Conservation (phyloP, 73 alveolate genomes). For the Paramecium biaurelia region DNA sequence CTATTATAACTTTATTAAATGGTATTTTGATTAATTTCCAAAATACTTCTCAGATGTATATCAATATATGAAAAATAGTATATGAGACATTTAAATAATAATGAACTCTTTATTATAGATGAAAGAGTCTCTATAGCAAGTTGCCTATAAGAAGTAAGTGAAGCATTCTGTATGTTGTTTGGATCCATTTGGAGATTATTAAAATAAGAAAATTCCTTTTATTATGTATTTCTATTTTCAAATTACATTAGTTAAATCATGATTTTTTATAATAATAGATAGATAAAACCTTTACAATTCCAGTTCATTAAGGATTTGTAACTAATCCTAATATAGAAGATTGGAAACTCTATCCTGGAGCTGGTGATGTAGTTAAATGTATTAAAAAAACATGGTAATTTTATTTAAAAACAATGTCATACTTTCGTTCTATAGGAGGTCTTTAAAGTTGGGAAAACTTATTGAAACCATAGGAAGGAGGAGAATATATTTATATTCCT, state of each 20-base stretch:
- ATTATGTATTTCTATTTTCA: background rate
- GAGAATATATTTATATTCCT: constrained; percentile 47
- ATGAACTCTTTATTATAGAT: constrained; percentile 61
- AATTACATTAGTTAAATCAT: background rate
- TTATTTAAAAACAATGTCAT: background rate
- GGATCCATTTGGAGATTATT: constrained; percentile 68
- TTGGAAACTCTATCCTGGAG: constrained; percentile 21
- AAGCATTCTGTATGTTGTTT: constrained; percentile 63
- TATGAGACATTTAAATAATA: constrained; percentile 43
- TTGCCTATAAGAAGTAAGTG: constrained; percentile 66
- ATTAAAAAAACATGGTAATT: background rate
- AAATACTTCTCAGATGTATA: constrained; percentile 55
- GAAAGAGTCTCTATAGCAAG: constrained; percentile 67
- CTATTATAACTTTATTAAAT: constrained; percentile 57
- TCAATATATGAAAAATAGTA: background rate
- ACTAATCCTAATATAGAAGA: constrained; percentile 26
- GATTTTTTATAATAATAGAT: background rate
- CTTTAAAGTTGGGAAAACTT: constrained; percentile 36
- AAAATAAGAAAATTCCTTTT: constrained; percentile 58
- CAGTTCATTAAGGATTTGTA: constrained; percentile 1
- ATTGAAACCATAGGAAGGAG: background rate
- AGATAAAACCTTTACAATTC: background rate
- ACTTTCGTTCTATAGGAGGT: background rate
- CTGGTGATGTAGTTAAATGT: background rate
- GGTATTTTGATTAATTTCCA: constrained; percentile 73